These are phyloP conservation scores for Huiozyma sinensis DNA, from an alignment of 805 yeast genomes.

Conservation along the genomic window DNA sequence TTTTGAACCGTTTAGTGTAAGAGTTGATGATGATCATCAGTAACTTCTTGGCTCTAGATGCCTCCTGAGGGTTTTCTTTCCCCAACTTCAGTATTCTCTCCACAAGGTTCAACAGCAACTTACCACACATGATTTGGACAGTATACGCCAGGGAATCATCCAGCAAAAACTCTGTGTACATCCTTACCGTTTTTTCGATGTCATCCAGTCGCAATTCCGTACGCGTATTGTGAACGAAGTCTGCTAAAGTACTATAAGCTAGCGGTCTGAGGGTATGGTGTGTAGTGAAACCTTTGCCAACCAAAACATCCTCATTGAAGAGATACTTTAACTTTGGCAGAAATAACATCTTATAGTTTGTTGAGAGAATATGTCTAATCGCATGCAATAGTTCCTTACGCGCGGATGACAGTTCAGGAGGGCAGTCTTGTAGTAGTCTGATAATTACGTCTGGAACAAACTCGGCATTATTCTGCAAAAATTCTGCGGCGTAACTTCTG, in stretches of 20 bases:
- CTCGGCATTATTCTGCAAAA: conserved; percentile 43
- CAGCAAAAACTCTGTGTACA: conserved; percentile 69
- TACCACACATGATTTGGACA: conserved; percentile 95
- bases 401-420: conserved; percentile 83
- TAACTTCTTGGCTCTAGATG: conserved; percentile 51
- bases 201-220: conserved; percentile 71
- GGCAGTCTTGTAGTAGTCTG: conserved; percentile 86
- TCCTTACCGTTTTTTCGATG: conserved; percentile 76
- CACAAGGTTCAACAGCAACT: conserved; percentile 72
- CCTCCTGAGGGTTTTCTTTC: conserved; percentile 56
- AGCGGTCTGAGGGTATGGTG: conserved; percentile 83
- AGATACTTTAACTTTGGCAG: conserved; percentile 76
- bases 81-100: conserved; percentile 72
- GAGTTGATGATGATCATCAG: conserved; percentile 81
- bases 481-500: conserved; percentile 65
- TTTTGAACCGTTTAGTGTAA: conserved; percentile 69
- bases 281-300: conserved; percentile 89
- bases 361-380: conserved; percentile 86
- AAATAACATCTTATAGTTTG: conserved; percentile 73
- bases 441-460: conserved; percentile 81
- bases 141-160: conserved; percentile 77
- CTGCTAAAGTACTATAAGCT: conserved; percentile 93
- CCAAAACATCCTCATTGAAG: conserved; percentile 75
- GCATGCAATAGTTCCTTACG: conserved; percentile 90
- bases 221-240: conserved; percentile 85